Conservation (phyloP, 192 early-diverging fungal species). For the Coemansia sp. region DNA sequence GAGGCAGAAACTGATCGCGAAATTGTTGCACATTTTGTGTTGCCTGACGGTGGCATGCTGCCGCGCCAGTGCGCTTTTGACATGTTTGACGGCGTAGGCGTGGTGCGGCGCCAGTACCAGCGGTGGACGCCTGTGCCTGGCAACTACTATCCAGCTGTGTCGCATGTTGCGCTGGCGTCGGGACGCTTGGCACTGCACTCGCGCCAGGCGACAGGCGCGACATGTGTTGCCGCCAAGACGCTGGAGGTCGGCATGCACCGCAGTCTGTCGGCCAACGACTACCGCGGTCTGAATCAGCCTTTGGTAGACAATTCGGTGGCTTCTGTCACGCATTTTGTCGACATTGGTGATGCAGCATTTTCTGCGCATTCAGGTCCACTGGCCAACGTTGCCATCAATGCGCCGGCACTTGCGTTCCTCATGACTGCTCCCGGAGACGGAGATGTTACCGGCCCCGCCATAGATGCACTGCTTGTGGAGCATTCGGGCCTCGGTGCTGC, state of each 20-base stretch:
- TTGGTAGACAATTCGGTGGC: slow-evolving; percentile 21
- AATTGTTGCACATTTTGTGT: slow-evolving; percentile 29
- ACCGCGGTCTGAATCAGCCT: slow-evolving; percentile 33
- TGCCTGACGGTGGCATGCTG: neutral
- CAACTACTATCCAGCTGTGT: slow-evolving; percentile 37
- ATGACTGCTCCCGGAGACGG: slow-evolving; percentile 3
- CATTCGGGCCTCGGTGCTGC: neutral
- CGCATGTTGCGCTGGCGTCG: slow-evolving; percentile 24
- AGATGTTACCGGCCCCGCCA: neutral
- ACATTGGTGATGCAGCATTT: neutral
- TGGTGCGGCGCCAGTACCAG: slow-evolving; percentile 17
- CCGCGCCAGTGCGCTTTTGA: slow-evolving; percentile 15
- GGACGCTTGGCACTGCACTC: slow-evolving; percentile 24
- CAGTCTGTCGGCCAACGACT: slow-evolving; percentile 48
- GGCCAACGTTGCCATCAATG: slow-evolving; percentile 24
- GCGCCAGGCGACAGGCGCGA: slow-evolving; percentile 40
- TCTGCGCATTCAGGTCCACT: neutral
- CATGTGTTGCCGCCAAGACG: slow-evolving; percentile 15
- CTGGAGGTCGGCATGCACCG: slow-evolving; percentile 45
- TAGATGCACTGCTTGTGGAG: neutral
- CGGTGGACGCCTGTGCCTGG: slow-evolving; percentile 46
- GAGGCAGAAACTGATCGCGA: slow-evolving; percentile 32
- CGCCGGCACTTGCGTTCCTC: slow-evolving; percentile 35
- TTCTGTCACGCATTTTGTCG: slow-evolving; percentile 25
- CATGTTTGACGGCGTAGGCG: slow-evolving; percentile 32